phyloP scores from a whole-genome alignment of 2,329 filamentous ascomycete species.

The Shiraia sp. region DNA sequence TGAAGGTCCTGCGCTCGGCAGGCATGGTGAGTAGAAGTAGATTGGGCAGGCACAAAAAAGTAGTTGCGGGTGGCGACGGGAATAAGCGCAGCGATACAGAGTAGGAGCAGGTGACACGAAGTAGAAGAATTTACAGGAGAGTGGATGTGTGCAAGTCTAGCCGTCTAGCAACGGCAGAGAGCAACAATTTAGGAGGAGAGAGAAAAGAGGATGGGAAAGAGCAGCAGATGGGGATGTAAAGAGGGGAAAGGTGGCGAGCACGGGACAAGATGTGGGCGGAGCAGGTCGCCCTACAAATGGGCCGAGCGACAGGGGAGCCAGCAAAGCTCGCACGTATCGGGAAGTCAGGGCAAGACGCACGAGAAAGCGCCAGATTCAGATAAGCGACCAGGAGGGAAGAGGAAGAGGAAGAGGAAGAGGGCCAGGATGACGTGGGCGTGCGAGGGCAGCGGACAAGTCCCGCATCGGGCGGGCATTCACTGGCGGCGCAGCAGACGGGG shows the following conservation, averaged over 20 bases:
- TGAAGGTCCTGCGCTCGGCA: conserved; percentile 41
- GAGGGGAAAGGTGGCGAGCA: conserved; percentile 32
- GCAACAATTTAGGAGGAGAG: conserved; percentile 12
- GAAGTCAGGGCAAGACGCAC: conserved; percentile 20
- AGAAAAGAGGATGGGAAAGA: conserved; percentile 9
- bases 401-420: too few relatives aligned
- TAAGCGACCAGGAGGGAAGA: conserved; percentile 22
- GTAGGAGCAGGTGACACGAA: neutral
- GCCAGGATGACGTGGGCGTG: conserved; percentile 20
- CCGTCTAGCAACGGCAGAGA: conserved; percentile 25
- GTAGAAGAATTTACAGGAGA: conserved; percentile 2
- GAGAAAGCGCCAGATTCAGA: conserved; percentile 17
- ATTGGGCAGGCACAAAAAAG: conserved; percentile 4
- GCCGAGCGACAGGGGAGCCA: conserved; percentile 31
- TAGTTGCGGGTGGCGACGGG: conserved; percentile 16
- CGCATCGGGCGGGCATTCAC: conserved; percentile 9
- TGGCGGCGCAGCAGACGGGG: conserved; percentile 13
- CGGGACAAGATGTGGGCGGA: conserved; percentile 22
- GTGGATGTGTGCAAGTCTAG: conserved; percentile 1
- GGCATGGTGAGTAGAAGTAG: conserved; percentile 39
- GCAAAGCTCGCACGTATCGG: conserved; percentile 18
- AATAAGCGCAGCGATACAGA: too few relatives aligned
- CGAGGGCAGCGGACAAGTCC: conserved; percentile 6
- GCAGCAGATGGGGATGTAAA: conserved; percentile 10
- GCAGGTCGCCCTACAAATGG: conserved; percentile 28